Conservation (phyloP, 345 rosid species). For the sweet orange (Citrus sinensis) region DNA sequence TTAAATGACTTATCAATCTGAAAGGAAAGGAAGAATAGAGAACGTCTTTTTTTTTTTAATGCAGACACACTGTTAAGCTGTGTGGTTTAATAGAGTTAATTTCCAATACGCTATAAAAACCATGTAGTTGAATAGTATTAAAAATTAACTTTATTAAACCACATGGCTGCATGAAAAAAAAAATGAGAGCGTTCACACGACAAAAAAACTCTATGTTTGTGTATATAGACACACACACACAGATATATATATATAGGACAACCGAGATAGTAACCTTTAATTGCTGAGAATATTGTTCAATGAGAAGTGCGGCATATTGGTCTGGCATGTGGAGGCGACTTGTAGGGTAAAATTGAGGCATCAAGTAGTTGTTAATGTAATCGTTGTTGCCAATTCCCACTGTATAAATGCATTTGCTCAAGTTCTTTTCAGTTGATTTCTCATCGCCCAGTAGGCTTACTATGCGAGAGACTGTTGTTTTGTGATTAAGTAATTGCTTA, state of each 20-base stretch:
- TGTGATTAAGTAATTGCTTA: constrained; percentile 42
- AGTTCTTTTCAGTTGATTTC: constrained; percentile 18
- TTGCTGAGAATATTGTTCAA: constrained; percentile 21
- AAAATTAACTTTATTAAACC: too few relatives aligned
- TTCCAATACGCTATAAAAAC: too few relatives aligned
- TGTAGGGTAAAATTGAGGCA: constrained; percentile 20
- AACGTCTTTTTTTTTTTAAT: too few relatives aligned
- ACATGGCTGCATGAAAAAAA: too few relatives aligned
- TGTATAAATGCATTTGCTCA: constrained; percentile 28
- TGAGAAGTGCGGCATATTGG: constrained; percentile 21
- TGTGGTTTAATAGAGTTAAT: too few relatives aligned
- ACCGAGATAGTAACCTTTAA: constrained; percentile 11
- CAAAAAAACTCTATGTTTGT: too few relatives aligned
- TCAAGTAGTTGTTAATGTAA: constrained; percentile 36
- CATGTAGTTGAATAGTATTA: too few relatives aligned
- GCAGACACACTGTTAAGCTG: rapidly evolving
- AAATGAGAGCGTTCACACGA: too few relatives aligned
- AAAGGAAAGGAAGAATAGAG: too few relatives aligned
- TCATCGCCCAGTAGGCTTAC: constrained; percentile 7
- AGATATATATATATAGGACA: too few relatives aligned
- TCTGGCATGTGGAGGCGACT: constrained; percentile 11
- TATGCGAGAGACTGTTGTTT: constrained; percentile 16
- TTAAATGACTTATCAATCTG: too few relatives aligned
- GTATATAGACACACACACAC: too few relatives aligned
- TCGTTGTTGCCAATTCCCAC: constrained; percentile 39